A percentile compares a stretch with the other conserved stretches of the same genome.
phyloP scores from a whole-genome alignment of 2,329 filamentous ascomycete species.

The Aspergillus aculeatus region DNA sequence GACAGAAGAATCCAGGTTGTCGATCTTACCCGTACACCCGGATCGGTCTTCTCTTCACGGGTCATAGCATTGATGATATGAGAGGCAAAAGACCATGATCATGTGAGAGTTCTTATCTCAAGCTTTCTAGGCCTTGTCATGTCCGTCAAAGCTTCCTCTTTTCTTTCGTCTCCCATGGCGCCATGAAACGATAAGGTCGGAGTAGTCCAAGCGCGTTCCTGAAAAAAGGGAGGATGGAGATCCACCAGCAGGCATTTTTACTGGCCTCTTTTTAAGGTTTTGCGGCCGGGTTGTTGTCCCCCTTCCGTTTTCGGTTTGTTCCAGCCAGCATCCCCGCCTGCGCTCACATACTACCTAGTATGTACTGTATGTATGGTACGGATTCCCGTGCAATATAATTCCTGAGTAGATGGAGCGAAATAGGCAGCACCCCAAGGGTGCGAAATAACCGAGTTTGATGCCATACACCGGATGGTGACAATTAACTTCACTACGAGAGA shows the following conservation, averaged over 20 bases:
- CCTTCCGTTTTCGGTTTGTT: constrained; percentile 1
- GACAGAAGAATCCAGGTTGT: background rate
- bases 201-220: background rate
- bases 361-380: too few species aligned
- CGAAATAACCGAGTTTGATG: too few species aligned
- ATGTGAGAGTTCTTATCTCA: background rate
- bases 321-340: background rate
- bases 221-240: background rate
- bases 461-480: too few species aligned
- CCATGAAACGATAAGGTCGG: too few species aligned
- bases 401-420: too few species aligned
- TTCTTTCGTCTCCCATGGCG: background rate
- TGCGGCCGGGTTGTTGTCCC: background rate
- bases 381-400: too few species aligned
- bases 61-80: background rate
- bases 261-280: too few species aligned
- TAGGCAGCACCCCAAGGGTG: too few species aligned
- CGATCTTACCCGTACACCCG: background rate
- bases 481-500: too few species aligned
- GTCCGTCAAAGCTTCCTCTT: background rate
- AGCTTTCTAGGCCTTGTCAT: background rate
- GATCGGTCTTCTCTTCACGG: background rate
- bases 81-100: background rate
- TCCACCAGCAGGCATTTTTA: background rate
- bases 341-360: too few species aligned